Percentiles rank a stretch among this genome's conserved stretches.
phyloP scores from a whole-genome alignment of 495 filamentous ascomycete genomes.

The Aspergillus cavernicola region DNA sequence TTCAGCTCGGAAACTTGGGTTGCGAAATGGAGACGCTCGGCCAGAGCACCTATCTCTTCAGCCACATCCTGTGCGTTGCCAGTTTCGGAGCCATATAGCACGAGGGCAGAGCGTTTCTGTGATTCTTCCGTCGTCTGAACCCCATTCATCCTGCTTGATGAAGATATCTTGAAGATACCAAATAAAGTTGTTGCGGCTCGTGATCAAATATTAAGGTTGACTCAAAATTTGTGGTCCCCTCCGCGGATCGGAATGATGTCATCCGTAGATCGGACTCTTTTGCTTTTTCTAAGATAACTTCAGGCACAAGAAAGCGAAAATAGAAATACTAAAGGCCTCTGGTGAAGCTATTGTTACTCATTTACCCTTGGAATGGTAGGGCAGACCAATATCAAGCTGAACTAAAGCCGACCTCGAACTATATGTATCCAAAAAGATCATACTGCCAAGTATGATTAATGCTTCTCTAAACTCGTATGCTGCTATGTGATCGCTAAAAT shows the following conservation, averaged over 20 bases:
- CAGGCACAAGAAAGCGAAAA: too few species aligned
- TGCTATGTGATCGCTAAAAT: not conserved
- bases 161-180: not conserved
- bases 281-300: too few species aligned
- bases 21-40: conserved; percentile 71
- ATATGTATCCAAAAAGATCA: too few species aligned
- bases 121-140: conserved; percentile 6
- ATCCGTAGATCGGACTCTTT: conserved; percentile 13
- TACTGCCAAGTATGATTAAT: too few species aligned
- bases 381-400: not conserved
- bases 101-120: conserved; percentile 55
- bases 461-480: too few species aligned
- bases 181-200: conserved; percentile 7
- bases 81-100: conserved; percentile 93
- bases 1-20: conserved; percentile 75
- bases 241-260: conserved; percentile 23
- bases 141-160: conserved; percentile 22
- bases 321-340: too few species aligned
- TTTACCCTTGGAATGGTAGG: too few species aligned
- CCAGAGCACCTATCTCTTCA: conserved; percentile 68
- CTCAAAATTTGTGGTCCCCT: conserved; percentile 9
- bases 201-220: not conserved
- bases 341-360: too few species aligned
- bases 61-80: conserved; percentile 90
- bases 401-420: too few species aligned